These are phyloP conservation scores for Ceratobasidium sp. DNA, from an alignment of 1,284 basidiomycete genomes.

Conservation along the genomic window DNA sequence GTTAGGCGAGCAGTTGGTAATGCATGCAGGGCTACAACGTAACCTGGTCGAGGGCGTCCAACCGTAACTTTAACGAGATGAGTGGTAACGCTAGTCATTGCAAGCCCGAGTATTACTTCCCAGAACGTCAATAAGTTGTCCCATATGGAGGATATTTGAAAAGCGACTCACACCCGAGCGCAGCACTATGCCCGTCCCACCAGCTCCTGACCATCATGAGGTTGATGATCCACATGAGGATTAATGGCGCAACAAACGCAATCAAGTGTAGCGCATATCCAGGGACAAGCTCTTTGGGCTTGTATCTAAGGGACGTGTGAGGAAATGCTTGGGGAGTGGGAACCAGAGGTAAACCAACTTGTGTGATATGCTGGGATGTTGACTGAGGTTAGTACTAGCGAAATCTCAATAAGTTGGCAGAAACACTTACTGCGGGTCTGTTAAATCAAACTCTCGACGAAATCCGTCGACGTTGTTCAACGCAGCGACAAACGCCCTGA, in stretches of 20 bases:
- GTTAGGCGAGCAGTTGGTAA: too few species aligned
- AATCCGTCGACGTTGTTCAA: slow-evolving; percentile 43
- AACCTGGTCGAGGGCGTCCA: slow-evolving; percentile 88
- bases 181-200: slow-evolving; percentile 88
- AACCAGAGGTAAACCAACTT: slow-evolving; percentile 8
- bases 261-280: slow-evolving; percentile 52
- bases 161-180: background rate
- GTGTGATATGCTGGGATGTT: slow-evolving; percentile 31
- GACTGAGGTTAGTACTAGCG: background rate
- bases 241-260: slow-evolving; percentile 70
- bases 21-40: slow-evolving; percentile 31
- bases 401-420: background rate
- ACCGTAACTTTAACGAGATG: slow-evolving; percentile 85
- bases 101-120: slow-evolving; percentile 78
- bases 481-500: slow-evolving; percentile 18
- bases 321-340: background rate
- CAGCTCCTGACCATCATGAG: slow-evolving; percentile 77
- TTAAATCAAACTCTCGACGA: slow-evolving; percentile 41
- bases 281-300: slow-evolving; percentile 78
- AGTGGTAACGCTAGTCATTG: slow-evolving; percentile 84
- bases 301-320: slow-evolving; percentile 35
- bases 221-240: slow-evolving; percentile 79
- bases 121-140: slow-evolving; percentile 11
- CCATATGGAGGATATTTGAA: background rate
- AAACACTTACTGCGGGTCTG: slow-evolving; percentile 18